Conservation (phyloP, 2,329 filamentous ascomycete species). For the Penicillium sumatraense region DNA sequence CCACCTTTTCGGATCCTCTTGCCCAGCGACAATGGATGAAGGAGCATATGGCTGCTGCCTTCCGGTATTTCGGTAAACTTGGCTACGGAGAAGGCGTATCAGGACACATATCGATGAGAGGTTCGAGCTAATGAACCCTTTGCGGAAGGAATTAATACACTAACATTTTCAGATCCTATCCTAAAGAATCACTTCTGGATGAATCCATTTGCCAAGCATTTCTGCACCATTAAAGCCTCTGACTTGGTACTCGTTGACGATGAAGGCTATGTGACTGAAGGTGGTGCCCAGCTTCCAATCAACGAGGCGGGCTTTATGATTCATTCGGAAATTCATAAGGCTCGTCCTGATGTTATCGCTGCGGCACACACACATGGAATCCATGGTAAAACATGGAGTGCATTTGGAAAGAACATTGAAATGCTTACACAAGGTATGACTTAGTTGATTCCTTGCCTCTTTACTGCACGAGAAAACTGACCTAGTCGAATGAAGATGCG, state of each 20-base stretch:
- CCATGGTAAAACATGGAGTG: slow-evolving; percentile 65
- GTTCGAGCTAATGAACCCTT: slow-evolving; percentile 16
- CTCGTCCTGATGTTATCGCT: slow-evolving; percentile 62
- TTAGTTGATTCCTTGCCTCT: neutral
- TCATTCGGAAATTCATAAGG: slow-evolving; percentile 63
- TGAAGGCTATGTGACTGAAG: slow-evolving; percentile 47
- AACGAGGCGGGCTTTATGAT: slow-evolving; percentile 62
- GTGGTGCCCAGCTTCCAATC: slow-evolving; percentile 44
- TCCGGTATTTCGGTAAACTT: slow-evolving; percentile 46
- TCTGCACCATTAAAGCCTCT: slow-evolving; percentile 47
- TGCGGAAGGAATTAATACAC: neutral
- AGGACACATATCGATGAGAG: slow-evolving; percentile 48
- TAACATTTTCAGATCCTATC: slow-evolving; percentile 35
- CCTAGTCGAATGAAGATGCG: slow-evolving; percentile 30
- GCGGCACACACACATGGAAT: slow-evolving; percentile 64
- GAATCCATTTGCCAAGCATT: slow-evolving; percentile 46
- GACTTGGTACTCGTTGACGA: slow-evolving; percentile 47
- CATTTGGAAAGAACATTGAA: slow-evolving; percentile 63
- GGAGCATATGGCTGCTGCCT: slow-evolving; percentile 51
- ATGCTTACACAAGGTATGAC: slow-evolving; percentile 62
- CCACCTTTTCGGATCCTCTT: slow-evolving; percentile 45
- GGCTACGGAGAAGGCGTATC: slow-evolving; percentile 48
- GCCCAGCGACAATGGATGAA: slow-evolving; percentile 59
- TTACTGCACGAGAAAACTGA: neutral
- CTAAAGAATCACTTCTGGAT: slow-evolving; percentile 47